Conservation (phyloP, 805 yeast species). For the Spathaspora arborariae region DNA sequence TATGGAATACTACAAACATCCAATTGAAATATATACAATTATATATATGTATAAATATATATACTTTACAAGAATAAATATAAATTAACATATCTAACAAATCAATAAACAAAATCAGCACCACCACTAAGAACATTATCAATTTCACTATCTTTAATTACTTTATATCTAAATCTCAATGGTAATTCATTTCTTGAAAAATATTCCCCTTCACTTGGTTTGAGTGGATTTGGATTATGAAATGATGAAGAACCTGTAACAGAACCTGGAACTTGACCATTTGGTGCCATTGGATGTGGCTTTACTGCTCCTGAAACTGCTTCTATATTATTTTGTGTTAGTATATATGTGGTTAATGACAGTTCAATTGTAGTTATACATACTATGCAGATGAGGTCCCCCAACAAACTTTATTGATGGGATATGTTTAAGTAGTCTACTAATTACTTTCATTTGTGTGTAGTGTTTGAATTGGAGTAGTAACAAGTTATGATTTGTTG, state of each 20-base stretch:
- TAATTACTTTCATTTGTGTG: constrained; percentile 28
- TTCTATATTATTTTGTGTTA: constrained; percentile 9
- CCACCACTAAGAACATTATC: constrained; percentile 83
- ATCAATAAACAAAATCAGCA: constrained; percentile 54
- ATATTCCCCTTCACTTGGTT: constrained; percentile 38
- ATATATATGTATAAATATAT: not conserved
- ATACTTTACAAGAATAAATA: not conserved
- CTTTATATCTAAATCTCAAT: constrained; percentile 63
- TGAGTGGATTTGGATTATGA: constrained; percentile 33
- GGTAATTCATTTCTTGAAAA: constrained; percentile 68
- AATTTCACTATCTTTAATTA: constrained; percentile 63
- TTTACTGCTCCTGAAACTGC: constrained; percentile 8
- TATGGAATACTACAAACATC: not conserved
- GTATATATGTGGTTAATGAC: not conserved
- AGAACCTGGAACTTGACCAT: constrained; percentile 39
- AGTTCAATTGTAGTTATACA: constrained; percentile 17
- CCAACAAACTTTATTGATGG: constrained; percentile 89
- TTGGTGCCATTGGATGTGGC: constrained; percentile 42
- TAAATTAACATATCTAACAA: not conserved
- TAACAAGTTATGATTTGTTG: not conserved
- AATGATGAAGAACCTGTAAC: constrained; percentile 7
- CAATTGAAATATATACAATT: not conserved
- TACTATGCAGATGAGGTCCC: constrained; percentile 60
- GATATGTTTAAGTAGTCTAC: constrained; percentile 38
- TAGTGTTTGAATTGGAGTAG: not conserved